These are phyloP conservation scores for Skeletonema potamos DNA, from an alignment of 108 stramenopile species.

Conservation along the genomic window DNA sequence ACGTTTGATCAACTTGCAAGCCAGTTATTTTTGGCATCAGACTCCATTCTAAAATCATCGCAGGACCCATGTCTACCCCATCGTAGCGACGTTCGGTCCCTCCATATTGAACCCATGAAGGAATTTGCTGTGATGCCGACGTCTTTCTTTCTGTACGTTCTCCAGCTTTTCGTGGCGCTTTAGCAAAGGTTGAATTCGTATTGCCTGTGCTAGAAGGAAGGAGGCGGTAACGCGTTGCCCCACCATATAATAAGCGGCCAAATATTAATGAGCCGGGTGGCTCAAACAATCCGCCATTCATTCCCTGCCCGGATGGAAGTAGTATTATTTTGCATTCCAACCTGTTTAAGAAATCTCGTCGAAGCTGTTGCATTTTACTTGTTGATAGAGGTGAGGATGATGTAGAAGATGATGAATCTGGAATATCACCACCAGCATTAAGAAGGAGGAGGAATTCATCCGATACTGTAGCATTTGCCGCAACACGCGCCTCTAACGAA, in stretches of 20 bases:
- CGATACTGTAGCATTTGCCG: constrained; percentile 45
- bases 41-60: constrained; percentile 56
- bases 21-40: constrained; percentile 40
- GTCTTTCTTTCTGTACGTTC: constrained; percentile 50
- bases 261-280: constrained; percentile 65
- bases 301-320: constrained; percentile 56
- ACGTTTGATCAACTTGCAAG: background rate
- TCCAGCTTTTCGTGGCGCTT: constrained; percentile 48
- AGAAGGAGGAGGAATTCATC: constrained; percentile 26
- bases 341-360: constrained; percentile 51
- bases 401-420: constrained; percentile 8
- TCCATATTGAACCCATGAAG: constrained; percentile 62
- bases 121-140: constrained; percentile 17
- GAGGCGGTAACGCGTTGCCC: constrained; percentile 66
- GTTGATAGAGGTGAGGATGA: background rate
- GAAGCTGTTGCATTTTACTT: constrained; percentile 25
- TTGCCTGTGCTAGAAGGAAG: constrained; percentile 12
- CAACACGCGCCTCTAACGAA: constrained; percentile 43
- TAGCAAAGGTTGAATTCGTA: background rate
- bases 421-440: constrained; percentile 9
- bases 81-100: constrained; percentile 61
- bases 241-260: constrained; percentile 82
- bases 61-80: constrained; percentile 74
- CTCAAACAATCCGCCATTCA: constrained; percentile 36
- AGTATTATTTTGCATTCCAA: constrained; percentile 60